Evolutionary conservation across 495 filamentous ascomycete genomes (phyloP), one percentile per base, ranked within the genome.

Genomic region (Chaetomium cochliodes): DNA sequence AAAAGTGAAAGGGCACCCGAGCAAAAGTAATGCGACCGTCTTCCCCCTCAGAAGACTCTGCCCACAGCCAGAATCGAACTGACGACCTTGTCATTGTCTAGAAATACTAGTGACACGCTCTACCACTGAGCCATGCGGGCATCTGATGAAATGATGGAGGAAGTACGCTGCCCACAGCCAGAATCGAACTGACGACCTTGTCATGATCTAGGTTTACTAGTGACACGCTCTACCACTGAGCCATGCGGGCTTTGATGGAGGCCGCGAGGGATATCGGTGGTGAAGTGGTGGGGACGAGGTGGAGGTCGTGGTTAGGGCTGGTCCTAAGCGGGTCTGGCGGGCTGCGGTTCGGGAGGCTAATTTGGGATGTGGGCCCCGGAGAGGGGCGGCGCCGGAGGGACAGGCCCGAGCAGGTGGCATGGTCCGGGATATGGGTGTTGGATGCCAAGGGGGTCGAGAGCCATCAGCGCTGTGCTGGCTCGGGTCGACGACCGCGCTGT

Each of bases 41-140:
- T 22, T 20, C 30, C 18, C 26, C 23, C 58, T 22, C 22, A 1
- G 22, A 20, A 1, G 22, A 20, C 37, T 12, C 1, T 65, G 64
- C 64, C 64, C 64, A 65, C 64, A 61, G 52, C 58, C 59, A 62
- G 59, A 62, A 62, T 62, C 59, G 59, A 62, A 62, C 59, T 62
- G 23, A 28, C 59, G 59, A 62, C 59, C 59, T 62, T 62, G 59
- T 52, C 59, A 62, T 62, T 4, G 3, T 30, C 41, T 37, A 20
- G 33, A 30, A 16, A 13, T 63, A 63, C 61, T 63, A 63, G 61
- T 63, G 61, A 56, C 61, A 63, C 61, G 61, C 61, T 63, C 61
- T 63, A 63, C 61, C 61, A 63, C 61, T 63, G 61, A 63, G 65
- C 65, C 65, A 66, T 62, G 65, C 65, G 65, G 65, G 65, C 65